Evolutionary conservation across 768 basidiomycete genomes (phyloP).

Genomic region (Amanita polypyramis): DNA sequence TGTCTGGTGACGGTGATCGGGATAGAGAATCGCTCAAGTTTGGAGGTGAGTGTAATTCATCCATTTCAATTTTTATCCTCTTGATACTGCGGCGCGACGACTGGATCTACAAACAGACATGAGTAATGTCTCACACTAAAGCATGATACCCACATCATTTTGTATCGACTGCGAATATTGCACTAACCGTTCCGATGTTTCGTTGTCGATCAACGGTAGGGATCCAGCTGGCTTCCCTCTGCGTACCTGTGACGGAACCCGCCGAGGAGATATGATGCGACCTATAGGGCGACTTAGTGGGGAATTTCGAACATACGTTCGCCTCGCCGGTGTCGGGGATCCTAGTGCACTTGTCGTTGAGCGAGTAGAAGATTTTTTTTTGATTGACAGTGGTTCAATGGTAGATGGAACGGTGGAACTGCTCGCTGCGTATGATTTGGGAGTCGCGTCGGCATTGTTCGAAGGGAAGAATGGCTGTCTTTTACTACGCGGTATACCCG

Average conservation of each 20-base stretch:
- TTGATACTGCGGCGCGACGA: constrained; percentile 63
- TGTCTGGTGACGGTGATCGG: constrained; percentile 49
- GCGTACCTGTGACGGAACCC: constrained; percentile 43
- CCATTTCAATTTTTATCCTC: constrained; percentile 64
- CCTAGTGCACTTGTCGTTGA: constrained; percentile 25
- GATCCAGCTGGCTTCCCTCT: constrained; percentile 24
- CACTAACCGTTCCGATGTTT: constrained; percentile 35
- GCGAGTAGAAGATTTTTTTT: constrained; percentile 68
- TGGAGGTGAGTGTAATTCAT: constrained; percentile 23
- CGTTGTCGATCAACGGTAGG: constrained; percentile 20
- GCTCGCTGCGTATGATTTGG: constrained; percentile 28
- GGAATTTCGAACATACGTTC: constrained; percentile 35
- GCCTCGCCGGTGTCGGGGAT: constrained; percentile 29
- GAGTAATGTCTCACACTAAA: neutral
- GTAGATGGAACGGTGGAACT: constrained; percentile 26
- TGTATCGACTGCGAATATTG: constrained; percentile 42
- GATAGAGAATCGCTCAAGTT: constrained; percentile 23
- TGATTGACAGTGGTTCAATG: constrained; percentile 75
- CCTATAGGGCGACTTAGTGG: constrained; percentile 39
- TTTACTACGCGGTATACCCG: constrained; percentile 60
- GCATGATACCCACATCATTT: constrained; percentile 47
- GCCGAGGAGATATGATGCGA: constrained; percentile 37
- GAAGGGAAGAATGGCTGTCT: constrained; percentile 55
- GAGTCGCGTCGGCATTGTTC: constrained; percentile 42
- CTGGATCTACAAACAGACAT: constrained; percentile 42